A percentile compares a stretch with the other conserved stretches of the same genome.
Conservation (phyloP, 1,139 yeast genomes). For the Blastobotrys serpentis region DNA sequence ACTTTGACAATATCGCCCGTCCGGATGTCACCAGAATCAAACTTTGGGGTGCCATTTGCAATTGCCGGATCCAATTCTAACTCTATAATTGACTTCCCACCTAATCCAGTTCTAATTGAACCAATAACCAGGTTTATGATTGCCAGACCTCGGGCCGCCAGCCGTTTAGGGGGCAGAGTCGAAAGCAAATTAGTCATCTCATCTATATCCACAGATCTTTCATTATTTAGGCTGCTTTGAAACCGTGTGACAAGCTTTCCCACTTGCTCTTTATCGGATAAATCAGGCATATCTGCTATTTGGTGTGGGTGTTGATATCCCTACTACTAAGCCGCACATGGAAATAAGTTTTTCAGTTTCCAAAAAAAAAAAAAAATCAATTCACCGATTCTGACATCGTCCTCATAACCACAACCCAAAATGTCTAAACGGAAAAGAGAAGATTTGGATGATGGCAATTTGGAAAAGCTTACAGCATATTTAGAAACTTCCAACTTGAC, state of each 20-base stretch:
- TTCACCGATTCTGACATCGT: too few relatives aligned
- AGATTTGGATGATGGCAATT: constrained; percentile 18
- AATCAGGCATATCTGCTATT: background rate
- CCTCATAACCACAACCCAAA: too few relatives aligned
- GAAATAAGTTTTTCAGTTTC: background rate
- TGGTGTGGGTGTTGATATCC: background rate
- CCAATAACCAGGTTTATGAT: constrained; percentile 60
- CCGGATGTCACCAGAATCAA: constrained; percentile 59
- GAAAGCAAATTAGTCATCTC: constrained; percentile 34
- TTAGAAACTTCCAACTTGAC: constrained; percentile 12
- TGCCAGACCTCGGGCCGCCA: constrained; percentile 73
- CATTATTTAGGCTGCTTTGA: constrained; percentile 24
- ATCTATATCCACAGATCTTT: constrained; percentile 33
- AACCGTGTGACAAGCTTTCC: constrained; percentile 13
- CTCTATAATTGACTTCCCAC: constrained; percentile 73
- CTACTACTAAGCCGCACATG: constrained; percentile 7
- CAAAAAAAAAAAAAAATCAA: too few relatives aligned
- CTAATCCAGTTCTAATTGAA: constrained; percentile 71
- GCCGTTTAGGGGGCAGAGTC: constrained; percentile 56
- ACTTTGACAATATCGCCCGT: constrained; percentile 66
- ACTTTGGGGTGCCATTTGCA: constrained; percentile 39
- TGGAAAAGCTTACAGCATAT: constrained; percentile 14
- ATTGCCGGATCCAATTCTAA: constrained; percentile 61
- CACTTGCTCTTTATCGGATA: constrained; percentile 1
- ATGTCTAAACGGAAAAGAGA: constrained; percentile 22